These are phyloP conservation scores for Xylaria cubensis DNA, from an alignment of 495 filamentous ascomycete genomes.

Conservation along the genomic window DNA sequence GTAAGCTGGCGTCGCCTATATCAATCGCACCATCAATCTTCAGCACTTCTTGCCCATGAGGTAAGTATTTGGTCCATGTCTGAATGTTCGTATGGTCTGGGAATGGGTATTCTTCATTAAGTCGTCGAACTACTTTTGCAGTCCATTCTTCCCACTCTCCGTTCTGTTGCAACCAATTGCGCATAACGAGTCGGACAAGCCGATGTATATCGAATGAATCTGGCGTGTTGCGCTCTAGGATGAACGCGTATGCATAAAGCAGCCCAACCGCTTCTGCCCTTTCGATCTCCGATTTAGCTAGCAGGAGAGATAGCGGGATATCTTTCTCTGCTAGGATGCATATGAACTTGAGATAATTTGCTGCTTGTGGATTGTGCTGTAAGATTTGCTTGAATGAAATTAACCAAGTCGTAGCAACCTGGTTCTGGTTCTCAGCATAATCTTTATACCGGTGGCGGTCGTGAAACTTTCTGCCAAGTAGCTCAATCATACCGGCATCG, in stretches of 20 bases:
- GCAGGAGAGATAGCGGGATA: slow-evolving; percentile 44
- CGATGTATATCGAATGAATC: slow-evolving; percentile 50
- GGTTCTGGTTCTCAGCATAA: too few species aligned
- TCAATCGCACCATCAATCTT: slow-evolving; percentile 5
- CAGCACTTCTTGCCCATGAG: slow-evolving; percentile 45
- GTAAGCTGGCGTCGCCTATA: slow-evolving; percentile 14
- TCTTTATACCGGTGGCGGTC: too few species aligned
- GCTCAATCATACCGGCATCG: slow-evolving; percentile 30
- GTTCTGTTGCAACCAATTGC: slow-evolving; percentile 51
- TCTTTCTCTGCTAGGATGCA: slow-evolving; percentile 48
- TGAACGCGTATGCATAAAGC: slow-evolving; percentile 53
- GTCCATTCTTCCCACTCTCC: slow-evolving; percentile 36
- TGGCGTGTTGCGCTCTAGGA: slow-evolving; percentile 35
- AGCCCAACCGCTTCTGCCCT: too few species aligned
- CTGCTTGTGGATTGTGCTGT: slow-evolving; percentile 41
- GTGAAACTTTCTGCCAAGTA: slow-evolving; percentile 37
- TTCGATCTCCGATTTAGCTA: too few species aligned
- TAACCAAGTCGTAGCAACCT: slow-evolving; percentile 44
- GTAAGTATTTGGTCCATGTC: slow-evolving; percentile 45
- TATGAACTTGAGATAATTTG: slow-evolving; percentile 50
- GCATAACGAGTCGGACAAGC: slow-evolving; percentile 51
- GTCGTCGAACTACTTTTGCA: slow-evolving; percentile 35
- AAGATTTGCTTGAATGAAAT: slow-evolving; percentile 50
- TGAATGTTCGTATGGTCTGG: slow-evolving; percentile 43
- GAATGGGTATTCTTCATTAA: slow-evolving; percentile 42